Percentiles rank a stretch among this genome's conserved stretches.
Conservation (phyloP, 1,139 yeast genomes). For the Diutina catenulata region DNA sequence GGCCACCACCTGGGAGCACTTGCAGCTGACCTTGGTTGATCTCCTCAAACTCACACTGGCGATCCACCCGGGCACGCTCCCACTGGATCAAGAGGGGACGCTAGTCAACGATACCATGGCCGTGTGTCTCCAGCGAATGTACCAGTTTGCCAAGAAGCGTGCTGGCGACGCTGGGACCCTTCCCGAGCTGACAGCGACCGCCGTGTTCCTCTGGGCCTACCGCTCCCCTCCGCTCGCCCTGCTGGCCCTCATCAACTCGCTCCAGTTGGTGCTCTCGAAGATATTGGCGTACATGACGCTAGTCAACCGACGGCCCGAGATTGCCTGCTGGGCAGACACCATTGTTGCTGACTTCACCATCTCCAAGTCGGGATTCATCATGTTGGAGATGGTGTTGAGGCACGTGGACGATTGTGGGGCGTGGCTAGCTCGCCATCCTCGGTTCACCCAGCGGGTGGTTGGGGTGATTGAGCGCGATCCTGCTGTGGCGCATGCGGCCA, state of each 20-base stretch:
- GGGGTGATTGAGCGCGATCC: no score
- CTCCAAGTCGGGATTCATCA: neutral
- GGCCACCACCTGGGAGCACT: neutral
- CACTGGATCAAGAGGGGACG: no score
- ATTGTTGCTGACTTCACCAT: neutral
- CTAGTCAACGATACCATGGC: neutral
- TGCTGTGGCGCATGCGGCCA: no score
- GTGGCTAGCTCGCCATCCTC: no score
- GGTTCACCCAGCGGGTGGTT: no score
- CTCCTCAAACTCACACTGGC: neutral
- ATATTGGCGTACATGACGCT: neutral
- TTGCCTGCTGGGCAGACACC: neutral
- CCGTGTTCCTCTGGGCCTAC: neutral
- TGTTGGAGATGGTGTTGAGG: neutral
- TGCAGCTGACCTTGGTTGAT: neutral
- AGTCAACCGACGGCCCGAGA: neutral
- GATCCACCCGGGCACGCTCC: no score
- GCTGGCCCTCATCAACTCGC: neutral
- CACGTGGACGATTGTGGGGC: no score
- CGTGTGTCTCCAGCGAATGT: slow-evolving; percentile 3
- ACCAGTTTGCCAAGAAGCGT: neutral
- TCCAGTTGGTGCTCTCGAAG: neutral
- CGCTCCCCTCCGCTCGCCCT: neutral
- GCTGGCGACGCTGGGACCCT: neutral
- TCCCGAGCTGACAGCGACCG: neutral